Evolutionary conservation across 192 early-diverging fungal species (phyloP).

Genomic region (Coemansia sp.): DNA sequence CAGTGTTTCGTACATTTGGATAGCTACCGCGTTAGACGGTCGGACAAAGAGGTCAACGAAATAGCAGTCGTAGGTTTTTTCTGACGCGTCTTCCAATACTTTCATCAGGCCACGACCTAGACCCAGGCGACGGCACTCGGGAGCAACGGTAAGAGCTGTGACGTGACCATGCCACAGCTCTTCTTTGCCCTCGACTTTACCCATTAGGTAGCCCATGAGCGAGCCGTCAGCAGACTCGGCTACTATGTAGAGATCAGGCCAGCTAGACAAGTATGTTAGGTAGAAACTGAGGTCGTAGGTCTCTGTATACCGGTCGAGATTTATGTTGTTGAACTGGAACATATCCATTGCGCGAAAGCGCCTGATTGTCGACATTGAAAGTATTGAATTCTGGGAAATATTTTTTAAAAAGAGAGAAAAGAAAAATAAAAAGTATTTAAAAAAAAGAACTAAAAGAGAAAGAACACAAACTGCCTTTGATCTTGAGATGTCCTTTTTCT

Average conservation of each 20-base stretch:
- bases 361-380: conserved; percentile 49
- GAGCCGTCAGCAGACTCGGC: conserved; percentile 72
- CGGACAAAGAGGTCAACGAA: conserved; percentile 96
- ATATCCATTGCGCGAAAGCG: conserved; percentile 88
- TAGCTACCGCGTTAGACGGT: conserved; percentile 87
- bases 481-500: not conserved
- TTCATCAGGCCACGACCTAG: conserved; percentile 89
- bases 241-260: conserved; percentile 92
- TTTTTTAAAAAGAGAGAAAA: not conserved
- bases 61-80: conserved; percentile 74
- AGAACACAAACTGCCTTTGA: not conserved
- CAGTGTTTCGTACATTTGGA: conserved; percentile 89
- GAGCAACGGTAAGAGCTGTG: conserved; percentile 94
- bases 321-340: conserved; percentile 95
- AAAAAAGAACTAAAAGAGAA: conserved; percentile 3
- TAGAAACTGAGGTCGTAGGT: conserved; percentile 97
- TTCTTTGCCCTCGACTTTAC: conserved; percentile 89
- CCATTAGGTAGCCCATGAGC: conserved; percentile 91
- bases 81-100: conserved; percentile 86
- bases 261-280: conserved; percentile 86
- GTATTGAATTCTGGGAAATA: not conserved
- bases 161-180: conserved; percentile 98
- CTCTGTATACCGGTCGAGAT: conserved; percentile 92
- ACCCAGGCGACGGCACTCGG: conserved; percentile 91
- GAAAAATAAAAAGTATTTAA: conserved; percentile 1